These are phyloP conservation scores for Penstemon newberryi DNA, from an alignment of 257 asterid genomes.

Conservation along the genomic window DNA sequence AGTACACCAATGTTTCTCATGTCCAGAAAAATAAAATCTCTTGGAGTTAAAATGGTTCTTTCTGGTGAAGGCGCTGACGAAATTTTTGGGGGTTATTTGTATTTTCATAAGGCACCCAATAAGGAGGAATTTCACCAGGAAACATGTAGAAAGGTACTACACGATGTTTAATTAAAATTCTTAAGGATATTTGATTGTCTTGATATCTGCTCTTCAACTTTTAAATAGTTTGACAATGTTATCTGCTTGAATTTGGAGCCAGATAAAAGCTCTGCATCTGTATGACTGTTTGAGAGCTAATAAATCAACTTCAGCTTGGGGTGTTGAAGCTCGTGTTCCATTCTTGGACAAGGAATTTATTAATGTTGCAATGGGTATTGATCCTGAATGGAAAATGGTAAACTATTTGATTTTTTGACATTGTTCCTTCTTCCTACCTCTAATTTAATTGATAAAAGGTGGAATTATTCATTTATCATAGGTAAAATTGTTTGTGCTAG, in stretches of 20 bases:
- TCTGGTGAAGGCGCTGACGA: slow-evolving; percentile 99
- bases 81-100: slow-evolving; percentile 95
- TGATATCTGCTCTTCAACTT: slow-evolving; percentile 13
- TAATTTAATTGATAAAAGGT: neutral
- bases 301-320: slow-evolving; percentile 98
- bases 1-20: slow-evolving; percentile 98
- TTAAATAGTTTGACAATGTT: slow-evolving; percentile 1
- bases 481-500: too few species aligned
- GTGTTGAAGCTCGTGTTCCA: slow-evolving; percentile 98
- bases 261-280: slow-evolving; percentile 98
- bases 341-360: slow-evolving; percentile 95
- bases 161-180: slow-evolving; percentile 11
- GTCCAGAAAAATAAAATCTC: slow-evolving; percentile 91
- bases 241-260: slow-evolving; percentile 30
- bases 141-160: slow-evolving; percentile 86
- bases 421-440: slow-evolving; percentile 18
- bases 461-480: too few species aligned
- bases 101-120: slow-evolving; percentile 97
- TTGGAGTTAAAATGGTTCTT: slow-evolving; percentile 97
- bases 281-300: slow-evolving; percentile 98
- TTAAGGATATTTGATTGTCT: slow-evolving; percentile 8
- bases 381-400: slow-evolving; percentile 98
- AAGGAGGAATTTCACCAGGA: slow-evolving; percentile 92
- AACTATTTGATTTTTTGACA: slow-evolving; percentile 12
- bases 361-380: slow-evolving; percentile 81